Evolutionary conservation across 2,329 filamentous ascomycete species (phyloP).

Genomic region (Orbilia ellipsospora): DNA sequence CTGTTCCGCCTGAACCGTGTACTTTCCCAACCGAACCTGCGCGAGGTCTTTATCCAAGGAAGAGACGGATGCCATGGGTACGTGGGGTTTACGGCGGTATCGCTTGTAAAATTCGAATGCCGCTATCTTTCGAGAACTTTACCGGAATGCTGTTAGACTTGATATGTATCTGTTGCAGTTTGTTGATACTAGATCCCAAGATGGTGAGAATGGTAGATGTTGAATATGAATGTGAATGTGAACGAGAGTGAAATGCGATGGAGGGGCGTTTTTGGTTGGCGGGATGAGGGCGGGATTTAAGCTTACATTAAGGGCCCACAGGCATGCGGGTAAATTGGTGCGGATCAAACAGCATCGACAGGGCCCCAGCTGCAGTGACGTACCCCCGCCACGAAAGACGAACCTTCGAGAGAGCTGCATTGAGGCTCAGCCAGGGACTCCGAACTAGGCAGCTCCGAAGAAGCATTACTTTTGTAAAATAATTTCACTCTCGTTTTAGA

Average conservation of each 20-base stretch:
- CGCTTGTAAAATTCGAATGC: conserved; percentile 38
- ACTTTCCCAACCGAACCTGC: conserved; percentile 89
- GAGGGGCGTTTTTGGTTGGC: conserved; percentile 2
- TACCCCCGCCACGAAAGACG: not conserved
- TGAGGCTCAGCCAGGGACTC: conserved; percentile 6
- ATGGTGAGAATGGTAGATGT: not conserved
- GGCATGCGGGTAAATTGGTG: conserved; percentile 38
- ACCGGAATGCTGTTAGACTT: not conserved
- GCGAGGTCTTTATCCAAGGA: conserved; percentile 96
- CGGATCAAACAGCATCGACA: conserved; percentile 17
- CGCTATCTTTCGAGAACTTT: conserved; percentile 19
- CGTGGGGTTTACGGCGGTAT: conserved; percentile 23
- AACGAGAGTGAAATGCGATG: conserved; percentile 9
- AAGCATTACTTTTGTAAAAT: not conserved
- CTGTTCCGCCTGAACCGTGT: conserved; percentile 88
- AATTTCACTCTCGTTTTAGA: too few relatives aligned
- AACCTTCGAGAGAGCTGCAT: not conserved
- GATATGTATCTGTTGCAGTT: not conserved
- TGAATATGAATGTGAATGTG: conserved; percentile 9
- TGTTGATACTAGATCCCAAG: not conserved
- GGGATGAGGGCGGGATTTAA: conserved; percentile 27
- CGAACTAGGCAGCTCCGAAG: conserved; percentile 23
- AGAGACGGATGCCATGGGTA: conserved; percentile 85
- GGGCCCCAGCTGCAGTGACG: conserved; percentile 11
- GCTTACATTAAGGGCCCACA: conserved; percentile 20